Evolutionary conservation across 345 rosid genomes (phyloP).

Genomic region (Citrus mangshanensis): DNA sequence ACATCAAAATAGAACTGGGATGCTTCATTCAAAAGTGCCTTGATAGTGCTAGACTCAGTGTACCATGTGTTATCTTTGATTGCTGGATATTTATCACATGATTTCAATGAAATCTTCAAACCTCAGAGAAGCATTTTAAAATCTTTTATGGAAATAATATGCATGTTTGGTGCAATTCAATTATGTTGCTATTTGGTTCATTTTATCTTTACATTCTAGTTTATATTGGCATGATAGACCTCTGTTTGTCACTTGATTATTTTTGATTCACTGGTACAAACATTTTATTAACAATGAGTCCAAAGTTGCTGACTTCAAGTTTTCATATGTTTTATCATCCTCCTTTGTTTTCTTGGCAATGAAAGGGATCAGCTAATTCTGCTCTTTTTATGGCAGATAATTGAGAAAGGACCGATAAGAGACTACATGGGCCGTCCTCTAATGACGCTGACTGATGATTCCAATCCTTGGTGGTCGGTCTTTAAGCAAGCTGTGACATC

Average conservation of each 20-base stretch:
- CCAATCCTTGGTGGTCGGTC: slow-evolving; percentile 89
- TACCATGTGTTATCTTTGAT: not conserved
- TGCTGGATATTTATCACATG: not conserved
- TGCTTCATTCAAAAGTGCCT: not conserved
- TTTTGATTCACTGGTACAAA: not conserved
- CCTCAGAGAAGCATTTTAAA: not conserved
- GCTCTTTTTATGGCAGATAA: slow-evolving; percentile 36
- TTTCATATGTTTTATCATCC: not conserved
- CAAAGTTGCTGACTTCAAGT: not conserved
- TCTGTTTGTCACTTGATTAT: not conserved
- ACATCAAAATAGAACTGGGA: not conserved
- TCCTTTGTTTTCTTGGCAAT: not conserved
- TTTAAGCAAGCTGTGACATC: slow-evolving; percentile 69
- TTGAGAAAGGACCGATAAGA: slow-evolving; percentile 55
- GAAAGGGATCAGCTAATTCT: not conserved
- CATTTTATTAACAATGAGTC: not conserved
- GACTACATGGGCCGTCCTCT: slow-evolving; percentile 59
- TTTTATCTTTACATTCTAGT: not conserved
- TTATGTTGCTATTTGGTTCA: not conserved
- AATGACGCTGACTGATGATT: slow-evolving; percentile 61
- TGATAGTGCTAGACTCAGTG: not conserved
- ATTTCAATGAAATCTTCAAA: not conserved
- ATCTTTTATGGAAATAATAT: not conserved
- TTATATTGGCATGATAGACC: not conserved
- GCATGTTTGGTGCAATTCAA: not conserved